Percentiles rank a stretch among this genome's conserved stretches.
Conservation (phyloP, 768 basidiomycete genomes). For the Boletus patriciae region DNA sequence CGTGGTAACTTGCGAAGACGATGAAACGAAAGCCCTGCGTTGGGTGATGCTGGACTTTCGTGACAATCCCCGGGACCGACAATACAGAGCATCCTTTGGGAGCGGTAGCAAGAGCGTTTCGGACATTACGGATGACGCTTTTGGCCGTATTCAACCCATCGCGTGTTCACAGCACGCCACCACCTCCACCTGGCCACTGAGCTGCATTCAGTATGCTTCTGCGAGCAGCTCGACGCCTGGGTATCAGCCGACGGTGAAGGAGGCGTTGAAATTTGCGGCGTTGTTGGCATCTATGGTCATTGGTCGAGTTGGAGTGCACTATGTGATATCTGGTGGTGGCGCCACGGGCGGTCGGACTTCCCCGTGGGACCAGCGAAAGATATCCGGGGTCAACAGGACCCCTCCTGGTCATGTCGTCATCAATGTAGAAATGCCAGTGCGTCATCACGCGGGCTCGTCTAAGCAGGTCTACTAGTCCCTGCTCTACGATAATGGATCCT, state of each 20-base stretch:
- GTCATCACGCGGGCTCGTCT: constrained; percentile 3
- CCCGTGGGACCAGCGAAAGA: constrained; percentile 37
- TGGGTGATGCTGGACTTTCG: constrained; percentile 40
- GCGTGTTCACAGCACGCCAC: constrained; percentile 10
- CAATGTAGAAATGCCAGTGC: not conserved
- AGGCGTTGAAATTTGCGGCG: constrained; percentile 54
- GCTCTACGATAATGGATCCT: not conserved
- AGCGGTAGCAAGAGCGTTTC: constrained; percentile 17
- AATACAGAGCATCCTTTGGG: constrained; percentile 17
- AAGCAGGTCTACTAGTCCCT: constrained; percentile 11
- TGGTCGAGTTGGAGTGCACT: constrained; percentile 33
- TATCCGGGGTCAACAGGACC: constrained; percentile 6
- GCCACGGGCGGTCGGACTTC: constrained; percentile 36
- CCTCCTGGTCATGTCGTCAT: not conserved
- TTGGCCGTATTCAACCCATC: constrained; percentile 18
- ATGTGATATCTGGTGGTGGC: constrained; percentile 26
- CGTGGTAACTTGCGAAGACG: constrained; percentile 32
- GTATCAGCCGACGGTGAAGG: constrained; percentile 41
- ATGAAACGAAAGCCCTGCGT: constrained; percentile 17
- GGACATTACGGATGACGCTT: constrained; percentile 20
- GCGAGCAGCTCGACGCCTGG: constrained; percentile 16
- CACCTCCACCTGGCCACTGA: constrained; percentile 8
- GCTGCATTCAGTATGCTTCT: constrained; percentile 16
- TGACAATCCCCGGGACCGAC: constrained; percentile 30
- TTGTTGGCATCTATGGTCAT: constrained; percentile 47